Evolutionary conservation across 225 moss, liverwort and hornwort genomes (phyloP).

Genomic region (Antitrichia curtipendula): DNA sequence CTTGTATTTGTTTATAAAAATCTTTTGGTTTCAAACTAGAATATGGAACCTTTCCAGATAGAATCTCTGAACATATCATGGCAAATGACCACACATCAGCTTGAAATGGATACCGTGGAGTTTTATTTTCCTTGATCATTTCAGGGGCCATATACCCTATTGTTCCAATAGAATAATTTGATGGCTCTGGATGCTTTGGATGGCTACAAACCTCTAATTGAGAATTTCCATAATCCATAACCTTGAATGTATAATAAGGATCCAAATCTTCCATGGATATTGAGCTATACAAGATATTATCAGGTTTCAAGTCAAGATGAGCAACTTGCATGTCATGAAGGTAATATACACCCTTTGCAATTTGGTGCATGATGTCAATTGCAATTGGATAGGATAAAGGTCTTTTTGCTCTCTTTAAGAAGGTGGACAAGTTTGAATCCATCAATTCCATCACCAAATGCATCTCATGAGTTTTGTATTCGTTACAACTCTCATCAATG

Average conservation of each 20-base stretch:
- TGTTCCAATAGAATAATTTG: neutral
- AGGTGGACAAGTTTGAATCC: neutral
- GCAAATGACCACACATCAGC: neutral
- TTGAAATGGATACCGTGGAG: neutral
- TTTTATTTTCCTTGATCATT: neutral
- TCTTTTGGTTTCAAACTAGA: neutral
- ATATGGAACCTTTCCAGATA: neutral
- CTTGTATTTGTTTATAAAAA: neutral
- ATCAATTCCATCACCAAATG: neutral
- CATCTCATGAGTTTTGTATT: accelerated
- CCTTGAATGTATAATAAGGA: neutral
- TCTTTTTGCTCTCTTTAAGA: neutral
- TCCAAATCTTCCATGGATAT: neutral
- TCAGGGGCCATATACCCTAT: neutral
- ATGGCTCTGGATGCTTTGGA: too few species aligned
- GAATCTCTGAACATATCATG: neutral
- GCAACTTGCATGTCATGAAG: neutral
- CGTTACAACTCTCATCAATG: neutral
- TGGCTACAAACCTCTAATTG: neutral
- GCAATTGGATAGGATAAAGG: neutral
- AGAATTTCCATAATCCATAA: neutral
- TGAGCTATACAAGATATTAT: neutral
- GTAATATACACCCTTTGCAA: neutral
- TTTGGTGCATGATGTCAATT: neutral
- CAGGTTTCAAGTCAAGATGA: neutral